Conservation (phyloP, 169 alveolate genomes). For the Pseudocohnilembus persalinus region DNA sequence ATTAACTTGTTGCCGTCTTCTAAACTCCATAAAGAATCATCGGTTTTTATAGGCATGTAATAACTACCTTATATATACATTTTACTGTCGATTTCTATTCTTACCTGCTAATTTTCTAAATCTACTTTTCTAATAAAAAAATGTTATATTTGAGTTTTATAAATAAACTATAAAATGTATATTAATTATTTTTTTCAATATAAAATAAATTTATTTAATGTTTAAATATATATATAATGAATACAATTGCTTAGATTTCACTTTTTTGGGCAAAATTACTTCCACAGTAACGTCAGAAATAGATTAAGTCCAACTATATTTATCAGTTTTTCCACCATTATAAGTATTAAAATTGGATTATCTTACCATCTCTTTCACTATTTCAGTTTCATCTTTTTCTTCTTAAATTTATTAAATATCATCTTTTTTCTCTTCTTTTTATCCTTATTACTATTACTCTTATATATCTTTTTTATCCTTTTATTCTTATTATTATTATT, state of each 20-base stretch:
- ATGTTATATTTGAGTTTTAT: neutral
- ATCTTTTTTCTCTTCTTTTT: constrained; percentile 32
- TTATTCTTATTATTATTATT: constrained; percentile 24
- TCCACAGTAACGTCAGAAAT: constrained; percentile 71
- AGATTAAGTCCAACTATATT: constrained; percentile 82
- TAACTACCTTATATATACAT: constrained; percentile 65
- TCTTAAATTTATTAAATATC: constrained; percentile 36
- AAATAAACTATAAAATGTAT: neutral
- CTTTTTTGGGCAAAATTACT: constrained; percentile 60
- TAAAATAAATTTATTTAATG: neutral
- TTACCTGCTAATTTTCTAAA: constrained; percentile 56
- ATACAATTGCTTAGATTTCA: constrained; percentile 60
- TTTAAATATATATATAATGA: neutral
- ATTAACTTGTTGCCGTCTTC: constrained; percentile 75
- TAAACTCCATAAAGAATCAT: constrained; percentile 84
- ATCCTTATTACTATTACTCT: constrained; percentile 32
- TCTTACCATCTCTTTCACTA: constrained; percentile 1
- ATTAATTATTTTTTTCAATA: neutral
- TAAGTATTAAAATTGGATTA: constrained; percentile 60
- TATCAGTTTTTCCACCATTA: constrained; percentile 81
- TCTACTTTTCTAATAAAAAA: constrained; percentile 36
- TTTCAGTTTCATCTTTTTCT: constrained; percentile 35
- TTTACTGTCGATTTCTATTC: constrained; percentile 53
- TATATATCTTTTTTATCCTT: constrained; percentile 2
- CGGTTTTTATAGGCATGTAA: constrained; percentile 71